These are phyloP conservation scores for Hansenula sp. DNA, from an alignment of 1,139 yeast genomes.

Conservation along the genomic window DNA sequence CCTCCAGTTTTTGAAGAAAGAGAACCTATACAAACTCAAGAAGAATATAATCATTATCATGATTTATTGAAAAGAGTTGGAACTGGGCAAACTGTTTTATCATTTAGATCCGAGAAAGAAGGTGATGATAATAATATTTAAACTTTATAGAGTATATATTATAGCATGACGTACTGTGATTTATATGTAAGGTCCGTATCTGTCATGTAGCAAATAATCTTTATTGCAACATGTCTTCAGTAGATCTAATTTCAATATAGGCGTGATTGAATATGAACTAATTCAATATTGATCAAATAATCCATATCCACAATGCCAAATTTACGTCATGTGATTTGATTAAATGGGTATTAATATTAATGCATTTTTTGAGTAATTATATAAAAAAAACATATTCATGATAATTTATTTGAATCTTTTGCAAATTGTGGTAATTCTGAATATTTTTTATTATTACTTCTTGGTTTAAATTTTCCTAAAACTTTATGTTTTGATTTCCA, in stretches of 20 bases:
- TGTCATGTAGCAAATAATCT: constrained; percentile 14
- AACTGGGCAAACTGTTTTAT: background rate
- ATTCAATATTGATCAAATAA: no score
- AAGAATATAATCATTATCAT: background rate
- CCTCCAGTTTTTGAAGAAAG: no score
- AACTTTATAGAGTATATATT: constrained; percentile 2
- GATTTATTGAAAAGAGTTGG: background rate
- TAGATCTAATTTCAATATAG: constrained; percentile 6
- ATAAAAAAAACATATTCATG: constrained; percentile 1
- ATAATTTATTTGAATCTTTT: constrained; percentile 24
- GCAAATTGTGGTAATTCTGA: constrained; percentile 32
- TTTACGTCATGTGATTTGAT: no score
- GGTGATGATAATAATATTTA: constrained; percentile 2
- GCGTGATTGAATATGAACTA: no score
- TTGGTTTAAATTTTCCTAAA: constrained; percentile 33
- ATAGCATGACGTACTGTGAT: no score
- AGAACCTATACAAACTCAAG: background rate
- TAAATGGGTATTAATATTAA: background rate
- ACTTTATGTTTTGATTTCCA: constrained; percentile 47
- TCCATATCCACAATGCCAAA: no score
- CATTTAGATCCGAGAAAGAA: background rate
- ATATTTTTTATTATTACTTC: constrained; percentile 32
- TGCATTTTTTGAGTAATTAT: background rate
- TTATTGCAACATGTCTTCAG: constrained; percentile 14
- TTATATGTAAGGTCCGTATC: constrained; percentile 18